Percentiles rank a stretch among this genome's conserved stretches.
phyloP scores from a whole-genome alignment of 2,329 filamentous ascomycete species.

The Sporothrix brunneoviolacea region DNA sequence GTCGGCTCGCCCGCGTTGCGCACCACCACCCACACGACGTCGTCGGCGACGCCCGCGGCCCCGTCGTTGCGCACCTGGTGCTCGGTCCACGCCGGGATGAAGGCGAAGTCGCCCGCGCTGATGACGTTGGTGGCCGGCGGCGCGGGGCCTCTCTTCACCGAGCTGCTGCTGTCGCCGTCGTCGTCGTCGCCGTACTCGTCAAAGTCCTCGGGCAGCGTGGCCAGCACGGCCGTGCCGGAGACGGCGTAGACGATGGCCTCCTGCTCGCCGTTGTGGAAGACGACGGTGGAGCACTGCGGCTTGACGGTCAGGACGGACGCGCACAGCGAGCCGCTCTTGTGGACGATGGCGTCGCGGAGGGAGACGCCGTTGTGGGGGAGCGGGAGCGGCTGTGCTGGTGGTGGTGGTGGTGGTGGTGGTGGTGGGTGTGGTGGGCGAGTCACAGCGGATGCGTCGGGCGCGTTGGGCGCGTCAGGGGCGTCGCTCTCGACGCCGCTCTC shows the following conservation, averaged over 20 bases:
- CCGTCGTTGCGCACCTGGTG: slow-evolving; percentile 64
- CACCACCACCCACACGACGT: slow-evolving; percentile 60
- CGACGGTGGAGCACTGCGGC: slow-evolving; percentile 52
- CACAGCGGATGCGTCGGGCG: no score
- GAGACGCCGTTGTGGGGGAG: slow-evolving; percentile 13
- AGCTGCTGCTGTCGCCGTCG: slow-evolving; percentile 25
- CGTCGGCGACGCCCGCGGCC: slow-evolving; percentile 42
- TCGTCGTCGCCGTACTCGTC: slow-evolving; percentile 46
- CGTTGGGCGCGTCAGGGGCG: neutral
- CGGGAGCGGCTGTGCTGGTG: neutral
- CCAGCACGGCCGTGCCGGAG: slow-evolving; percentile 53
- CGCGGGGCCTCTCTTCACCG: no score
- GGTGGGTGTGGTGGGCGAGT: neutral
- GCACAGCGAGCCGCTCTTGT: slow-evolving; percentile 59
- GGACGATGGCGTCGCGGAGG: slow-evolving; percentile 48
- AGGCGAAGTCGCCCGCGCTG: slow-evolving; percentile 59
- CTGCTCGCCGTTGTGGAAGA: slow-evolving; percentile 66
- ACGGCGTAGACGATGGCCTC: slow-evolving; percentile 64
- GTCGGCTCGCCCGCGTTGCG: slow-evolving; percentile 54
- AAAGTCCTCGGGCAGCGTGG: slow-evolving; percentile 44
- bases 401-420: neutral
- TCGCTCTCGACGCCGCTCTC: neutral
- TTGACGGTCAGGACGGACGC: slow-evolving; percentile 61
- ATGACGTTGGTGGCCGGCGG: slow-evolving; percentile 53
- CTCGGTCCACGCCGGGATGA: slow-evolving; percentile 63